Evolutionary conservation across 2,329 filamentous ascomycete genomes (phyloP), one percentile per base, ranked within the genome.

Genomic region (Didymosphaeria variabile): DNA sequence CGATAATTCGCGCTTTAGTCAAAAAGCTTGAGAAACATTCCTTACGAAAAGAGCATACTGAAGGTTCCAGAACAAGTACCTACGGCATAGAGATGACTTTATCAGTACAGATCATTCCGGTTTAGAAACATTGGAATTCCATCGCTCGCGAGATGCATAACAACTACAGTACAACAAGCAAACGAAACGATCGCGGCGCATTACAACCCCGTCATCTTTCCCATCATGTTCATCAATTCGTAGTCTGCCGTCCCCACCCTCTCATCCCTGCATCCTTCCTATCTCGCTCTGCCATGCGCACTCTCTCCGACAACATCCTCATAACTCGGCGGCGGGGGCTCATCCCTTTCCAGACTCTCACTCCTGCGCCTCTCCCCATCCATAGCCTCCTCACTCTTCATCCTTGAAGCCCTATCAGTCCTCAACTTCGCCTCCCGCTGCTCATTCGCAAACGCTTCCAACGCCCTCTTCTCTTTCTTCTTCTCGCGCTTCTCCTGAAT

Each of bases 401-500:
- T 40, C n/a, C 34, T 46, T 17, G 34, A 29, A 13, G 21, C 36
- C 47, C 42, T 19, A 40, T 57, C 58, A 23, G 32, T 53, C 54
- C 34, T 60, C 58, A 51, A 40, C 53, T 50, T 57, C 40, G 32
- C 47, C 54, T 45, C 52, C 17, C 55, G 44, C 17, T 51, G 47
- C 34, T 57, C 54, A 15, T 54, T 45, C 21, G 51, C 55, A 10
- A 52, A 57, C 26, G 32, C 31, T 31, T 44, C 6, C 13, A 50
- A n/a, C 21, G 32, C 36, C 26, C 34, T 61, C 40, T 54, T 54
- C 49, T 54, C 40, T 42, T 60, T 52, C 54, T 57, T 44, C 17
- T 61, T 38, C 19, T 59, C 51, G 29, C 46, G 36, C 54, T 57
- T 61, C 34, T 61, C 49, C 15, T 50, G n/a, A 13, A 61, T 42